These are phyloP conservation scores for Roridomyces roridus DNA, from an alignment of 768 basidiomycete genomes.

Conservation along the genomic window DNA sequence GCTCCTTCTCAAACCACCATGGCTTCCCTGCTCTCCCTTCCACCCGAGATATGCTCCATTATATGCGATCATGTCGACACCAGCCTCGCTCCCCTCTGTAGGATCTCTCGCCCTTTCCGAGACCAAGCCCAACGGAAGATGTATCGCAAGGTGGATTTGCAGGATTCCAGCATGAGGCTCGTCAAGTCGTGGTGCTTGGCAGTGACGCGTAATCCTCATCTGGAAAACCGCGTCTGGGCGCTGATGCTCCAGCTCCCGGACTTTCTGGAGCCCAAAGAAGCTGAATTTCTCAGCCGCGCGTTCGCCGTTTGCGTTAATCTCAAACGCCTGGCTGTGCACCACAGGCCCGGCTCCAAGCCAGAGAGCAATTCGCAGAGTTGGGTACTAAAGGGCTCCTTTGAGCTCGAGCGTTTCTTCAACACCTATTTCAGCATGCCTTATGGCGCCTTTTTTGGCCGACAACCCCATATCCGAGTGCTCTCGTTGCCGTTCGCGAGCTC, in stretches of 20 bases:
- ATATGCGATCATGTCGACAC: background rate
- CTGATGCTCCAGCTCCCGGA: background rate
- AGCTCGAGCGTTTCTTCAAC: background rate
- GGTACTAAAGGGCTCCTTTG: background rate
- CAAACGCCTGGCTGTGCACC: background rate
- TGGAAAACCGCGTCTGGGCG: conserved; percentile 4
- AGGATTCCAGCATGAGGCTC: background rate
- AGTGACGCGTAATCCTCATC: background rate
- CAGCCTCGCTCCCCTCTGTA: background rate
- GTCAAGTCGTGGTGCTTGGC: conserved; percentile 4
- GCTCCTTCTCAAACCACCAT: too few relatives aligned
- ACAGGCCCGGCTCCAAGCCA: background rate
- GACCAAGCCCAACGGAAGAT: conserved; percentile 4
- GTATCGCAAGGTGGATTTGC: background rate
- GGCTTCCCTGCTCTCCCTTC: background rate
- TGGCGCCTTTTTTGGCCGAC: background rate
- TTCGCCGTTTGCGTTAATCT: background rate
- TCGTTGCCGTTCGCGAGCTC: background rate
- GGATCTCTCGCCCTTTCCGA: background rate
- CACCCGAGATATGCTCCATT: conserved; percentile 2
- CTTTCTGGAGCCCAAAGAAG: background rate
- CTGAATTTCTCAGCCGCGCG: background rate
- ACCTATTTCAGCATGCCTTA: background rate
- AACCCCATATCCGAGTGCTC: background rate
- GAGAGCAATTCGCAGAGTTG: background rate